Evolutionary conservation across 2,329 filamentous ascomycete genomes (phyloP).

Genomic region (Acarospora socialis): DNA sequence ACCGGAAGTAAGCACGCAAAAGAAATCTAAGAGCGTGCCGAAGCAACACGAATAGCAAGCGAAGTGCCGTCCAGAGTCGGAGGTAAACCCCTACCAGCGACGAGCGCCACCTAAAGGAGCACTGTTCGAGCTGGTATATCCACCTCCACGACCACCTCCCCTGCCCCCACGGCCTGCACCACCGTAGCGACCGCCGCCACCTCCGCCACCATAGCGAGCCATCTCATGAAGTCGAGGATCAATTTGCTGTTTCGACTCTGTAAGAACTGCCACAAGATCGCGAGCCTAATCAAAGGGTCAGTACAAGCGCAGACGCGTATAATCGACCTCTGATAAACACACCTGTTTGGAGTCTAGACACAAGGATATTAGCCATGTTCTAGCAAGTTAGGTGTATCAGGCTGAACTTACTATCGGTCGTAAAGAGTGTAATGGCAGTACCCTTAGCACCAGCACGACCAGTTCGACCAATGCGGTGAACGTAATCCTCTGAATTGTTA

Average conservation of each 20-base stretch:
- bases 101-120: conserved; percentile 42
- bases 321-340: background rate
- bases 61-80: conserved; percentile 22
- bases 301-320: background rate
- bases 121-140: conserved; percentile 43
- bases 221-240: conserved; percentile 93
- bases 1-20: background rate
- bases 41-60: conserved; percentile 20
- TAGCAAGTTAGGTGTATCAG: conserved; percentile 1
- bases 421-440: conserved; percentile 97
- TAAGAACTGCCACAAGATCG: conserved; percentile 84
- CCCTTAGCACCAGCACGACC: conserved; percentile 70
- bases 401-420: conserved; percentile 80
- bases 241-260: conserved; percentile 95
- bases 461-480: conserved; percentile 55
- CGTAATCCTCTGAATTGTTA: conserved; percentile 68
- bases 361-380: conserved; percentile 6
- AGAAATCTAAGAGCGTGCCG: background rate
- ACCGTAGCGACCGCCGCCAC: conserved; percentile 55
- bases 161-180: conserved; percentile 53
- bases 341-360: conserved; percentile 64
- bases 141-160: conserved; percentile 43
- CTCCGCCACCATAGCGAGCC: conserved; percentile 79
- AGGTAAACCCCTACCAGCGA: conserved; percentile 36
- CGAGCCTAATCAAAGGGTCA: conserved; percentile 44